Evolutionary conservation across 495 filamentous ascomycete species (phyloP).

Genomic region (Penicillium argentinense): DNA sequence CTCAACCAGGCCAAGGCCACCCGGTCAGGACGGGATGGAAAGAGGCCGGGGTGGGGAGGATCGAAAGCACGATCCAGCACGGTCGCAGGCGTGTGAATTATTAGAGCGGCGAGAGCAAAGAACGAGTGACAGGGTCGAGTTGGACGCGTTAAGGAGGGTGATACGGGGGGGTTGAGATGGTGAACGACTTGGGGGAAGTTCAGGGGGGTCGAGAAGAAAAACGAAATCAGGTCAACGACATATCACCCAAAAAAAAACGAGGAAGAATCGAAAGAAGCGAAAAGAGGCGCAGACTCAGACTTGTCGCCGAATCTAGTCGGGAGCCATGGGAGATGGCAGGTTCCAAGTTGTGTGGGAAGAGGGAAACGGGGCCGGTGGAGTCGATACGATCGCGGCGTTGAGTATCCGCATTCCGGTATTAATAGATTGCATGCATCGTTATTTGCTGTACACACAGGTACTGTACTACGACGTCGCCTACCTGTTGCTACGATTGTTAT

Average conservation of each 20-base stretch:
- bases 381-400: neutral
- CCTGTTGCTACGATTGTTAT: too few relatives aligned
- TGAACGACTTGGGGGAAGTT: too few relatives aligned
- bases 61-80: conserved; percentile 5
- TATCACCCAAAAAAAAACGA: too few relatives aligned
- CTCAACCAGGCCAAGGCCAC: neutral
- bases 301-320: conserved; percentile 36
- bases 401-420: conserved; percentile 23
- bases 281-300: too few relatives aligned
- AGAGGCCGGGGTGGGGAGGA: conserved; percentile 4
- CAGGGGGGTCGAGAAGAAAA: conserved; percentile 57
- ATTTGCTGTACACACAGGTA: too few relatives aligned
- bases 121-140: conserved; percentile 7
- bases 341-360: too few relatives aligned
- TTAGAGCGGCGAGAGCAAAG: too few relatives aligned
- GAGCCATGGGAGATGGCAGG: conserved; percentile 77
- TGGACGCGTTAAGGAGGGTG: conserved; percentile 2
- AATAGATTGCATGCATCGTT: conserved; percentile 15
- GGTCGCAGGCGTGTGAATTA: too few relatives aligned
- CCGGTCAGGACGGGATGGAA: neutral
- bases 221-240: too few relatives aligned
- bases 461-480: too few relatives aligned
- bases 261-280: conserved; percentile 4
- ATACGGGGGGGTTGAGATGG: conserved; percentile 20
- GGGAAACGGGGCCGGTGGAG: conserved; percentile 49